Conservation (phyloP, 2,329 filamentous ascomycete species). For the Scytalidium lignicola region DNA sequence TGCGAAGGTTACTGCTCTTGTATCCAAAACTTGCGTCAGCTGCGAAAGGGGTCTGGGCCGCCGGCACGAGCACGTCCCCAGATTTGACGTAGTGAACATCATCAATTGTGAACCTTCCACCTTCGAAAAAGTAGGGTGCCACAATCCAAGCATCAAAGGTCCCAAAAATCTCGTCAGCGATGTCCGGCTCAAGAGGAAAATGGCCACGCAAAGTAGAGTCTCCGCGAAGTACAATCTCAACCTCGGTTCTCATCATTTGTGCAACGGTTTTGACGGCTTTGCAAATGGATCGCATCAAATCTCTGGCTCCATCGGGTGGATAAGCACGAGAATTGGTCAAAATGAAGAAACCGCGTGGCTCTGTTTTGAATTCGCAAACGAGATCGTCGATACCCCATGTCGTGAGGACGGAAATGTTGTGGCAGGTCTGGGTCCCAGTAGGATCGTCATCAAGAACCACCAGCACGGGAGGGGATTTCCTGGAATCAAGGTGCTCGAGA, state of each 20-base stretch:
- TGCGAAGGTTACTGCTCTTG: slow-evolving; percentile 44
- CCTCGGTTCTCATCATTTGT: slow-evolving; percentile 29
- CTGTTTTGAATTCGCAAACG: no score
- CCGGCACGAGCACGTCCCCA: slow-evolving; percentile 42
- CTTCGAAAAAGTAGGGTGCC: slow-evolving; percentile 55
- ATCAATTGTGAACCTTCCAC: slow-evolving; percentile 50
- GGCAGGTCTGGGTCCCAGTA: slow-evolving; percentile 58
- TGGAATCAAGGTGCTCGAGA: no score
- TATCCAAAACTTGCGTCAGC: slow-evolving; percentile 55
- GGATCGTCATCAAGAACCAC: slow-evolving; percentile 50
- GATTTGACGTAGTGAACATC: slow-evolving; percentile 56
- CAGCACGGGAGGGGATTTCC: no score
- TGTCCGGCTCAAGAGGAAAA: slow-evolving; percentile 50
- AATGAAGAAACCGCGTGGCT: slow-evolving; percentile 61
- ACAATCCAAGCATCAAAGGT: slow-evolving; percentile 47
- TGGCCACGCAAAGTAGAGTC: slow-evolving; percentile 54
- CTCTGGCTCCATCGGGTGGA: slow-evolving; percentile 32
- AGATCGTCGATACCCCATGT: no score
- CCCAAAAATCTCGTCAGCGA: slow-evolving; percentile 44
- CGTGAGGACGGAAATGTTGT: slow-evolving; percentile 49
- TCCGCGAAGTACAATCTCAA: slow-evolving; percentile 52
- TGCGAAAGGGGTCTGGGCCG: slow-evolving; percentile 50
- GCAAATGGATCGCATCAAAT: slow-evolving; percentile 37
- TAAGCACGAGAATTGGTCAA: slow-evolving; percentile 55
- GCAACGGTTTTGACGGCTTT: slow-evolving; percentile 42